phyloP scores from a whole-genome alignment of 176 grass and related monocot species.

The Tuctoria greenei region DNA sequence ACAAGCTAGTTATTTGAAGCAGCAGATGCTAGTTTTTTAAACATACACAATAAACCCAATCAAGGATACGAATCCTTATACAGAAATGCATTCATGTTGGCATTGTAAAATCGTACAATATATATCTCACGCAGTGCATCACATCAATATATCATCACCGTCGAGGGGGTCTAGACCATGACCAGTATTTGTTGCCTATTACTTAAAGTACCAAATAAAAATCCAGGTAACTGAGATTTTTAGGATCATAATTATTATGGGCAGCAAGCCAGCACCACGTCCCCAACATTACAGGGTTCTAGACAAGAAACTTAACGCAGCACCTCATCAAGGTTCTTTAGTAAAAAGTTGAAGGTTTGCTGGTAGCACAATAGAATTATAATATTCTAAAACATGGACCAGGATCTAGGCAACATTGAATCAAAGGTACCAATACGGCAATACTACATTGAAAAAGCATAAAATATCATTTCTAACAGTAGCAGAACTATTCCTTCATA shows the following conservation, averaged over 20 bases:
- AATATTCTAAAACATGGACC: neutral
- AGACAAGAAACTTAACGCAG: neutral
- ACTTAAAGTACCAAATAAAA: too few species aligned
- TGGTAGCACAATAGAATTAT: neutral
- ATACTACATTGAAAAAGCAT: slow-evolving; percentile 13
- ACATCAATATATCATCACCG: neutral
- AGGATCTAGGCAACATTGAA: neutral
- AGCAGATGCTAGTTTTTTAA: slow-evolving; percentile 5
- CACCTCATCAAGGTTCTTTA: neutral
- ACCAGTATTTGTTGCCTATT: neutral
- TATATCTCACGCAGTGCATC: neutral
- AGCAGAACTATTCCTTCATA: slow-evolving; percentile 7
- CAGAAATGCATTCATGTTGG: neutral
- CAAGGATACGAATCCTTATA: neutral
- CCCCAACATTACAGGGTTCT: neutral
- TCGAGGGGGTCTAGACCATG: neutral
- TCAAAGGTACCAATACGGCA: neutral
- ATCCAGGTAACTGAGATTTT: neutral
- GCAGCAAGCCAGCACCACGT: neutral
- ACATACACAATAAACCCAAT: slow-evolving; percentile 2
- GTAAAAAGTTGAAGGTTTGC: neutral
- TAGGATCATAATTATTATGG: neutral
- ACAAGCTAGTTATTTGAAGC: slow-evolving; percentile 28
- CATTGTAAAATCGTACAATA: neutral
- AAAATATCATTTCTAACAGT: neutral